Evolutionary conservation across 345 rosid genomes (phyloP).

Genomic region (thale cress (Arabidopsis thaliana)): DNA sequence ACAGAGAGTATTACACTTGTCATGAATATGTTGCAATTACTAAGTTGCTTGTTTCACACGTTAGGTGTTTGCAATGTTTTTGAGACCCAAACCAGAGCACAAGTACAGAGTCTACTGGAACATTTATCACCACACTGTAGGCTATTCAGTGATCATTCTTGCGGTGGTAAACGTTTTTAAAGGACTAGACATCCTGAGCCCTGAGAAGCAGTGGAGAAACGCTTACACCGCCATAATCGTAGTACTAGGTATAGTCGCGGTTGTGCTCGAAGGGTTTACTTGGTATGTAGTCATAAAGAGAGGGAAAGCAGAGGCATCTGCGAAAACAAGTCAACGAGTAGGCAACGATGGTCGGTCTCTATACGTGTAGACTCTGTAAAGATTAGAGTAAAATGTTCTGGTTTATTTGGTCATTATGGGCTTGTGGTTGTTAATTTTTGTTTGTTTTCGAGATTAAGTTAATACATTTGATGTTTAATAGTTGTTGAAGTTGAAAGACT

Average conservation of each 20-base stretch:
- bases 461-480: slow-evolving; percentile 1
- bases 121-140: slow-evolving; percentile 4
- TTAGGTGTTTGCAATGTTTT: slow-evolving; percentile 18
- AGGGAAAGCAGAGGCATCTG: slow-evolving; percentile 35
- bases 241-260: slow-evolving; percentile 28
- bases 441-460: slow-evolving; percentile 4
- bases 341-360: slow-evolving; percentile 23
- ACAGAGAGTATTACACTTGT: neutral
- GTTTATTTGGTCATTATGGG: slow-evolving; percentile 3
- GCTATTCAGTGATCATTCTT: neutral
- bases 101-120: slow-evolving; percentile 19
- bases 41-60: slow-evolving; percentile 8
- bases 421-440: slow-evolving; percentile 11
- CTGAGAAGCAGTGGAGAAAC: slow-evolving; percentile 20
- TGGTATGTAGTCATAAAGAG: slow-evolving; percentile 45
- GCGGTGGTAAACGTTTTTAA: slow-evolving; percentile 5
- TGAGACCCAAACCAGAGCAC: slow-evolving; percentile 23
- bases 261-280: slow-evolving; percentile 41
- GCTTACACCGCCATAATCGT: slow-evolving; percentile 55
- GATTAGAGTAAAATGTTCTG: slow-evolving; percentile 17
- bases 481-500: slow-evolving; percentile 27
- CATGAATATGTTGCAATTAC: slow-evolving; percentile 1
- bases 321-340: slow-evolving; percentile 21
- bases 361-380: slow-evolving; percentile 14
- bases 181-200: slow-evolving; percentile 22